These are phyloP conservation scores for Oryza nivara DNA, from an alignment of 176 grass and related monocot genomes.

Conservation along the genomic window DNA sequence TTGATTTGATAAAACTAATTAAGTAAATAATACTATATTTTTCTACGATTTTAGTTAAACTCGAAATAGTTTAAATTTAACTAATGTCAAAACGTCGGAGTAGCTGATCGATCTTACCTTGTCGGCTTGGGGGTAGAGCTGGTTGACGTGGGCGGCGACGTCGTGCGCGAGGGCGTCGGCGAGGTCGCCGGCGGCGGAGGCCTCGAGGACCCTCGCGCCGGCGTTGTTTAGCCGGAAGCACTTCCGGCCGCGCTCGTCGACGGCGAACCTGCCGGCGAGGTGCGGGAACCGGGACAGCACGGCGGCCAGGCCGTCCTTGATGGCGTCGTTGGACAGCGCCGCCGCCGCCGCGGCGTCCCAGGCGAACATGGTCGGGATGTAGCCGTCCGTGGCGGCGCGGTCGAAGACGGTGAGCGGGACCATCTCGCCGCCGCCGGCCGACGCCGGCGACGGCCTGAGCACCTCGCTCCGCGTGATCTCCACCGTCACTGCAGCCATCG, in stretches of 20 bases:
- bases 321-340: conserved; percentile 20
- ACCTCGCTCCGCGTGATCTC: not conserved
- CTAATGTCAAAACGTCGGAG: too few species aligned
- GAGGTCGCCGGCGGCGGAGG: conserved; percentile 1
- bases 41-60: too few species aligned
- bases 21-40: too few species aligned
- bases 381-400: conserved; percentile 35
- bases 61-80: too few species aligned
- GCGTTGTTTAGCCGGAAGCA: conserved; percentile 27
- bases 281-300: conserved; percentile 36
- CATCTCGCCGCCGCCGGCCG: not conserved
- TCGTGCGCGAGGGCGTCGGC: conserved; percentile 26
- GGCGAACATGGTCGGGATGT: conserved; percentile 42
- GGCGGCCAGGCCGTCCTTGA: conserved; percentile 23
- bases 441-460: not conserved
- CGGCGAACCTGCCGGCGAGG: conserved; percentile 27
- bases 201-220: conserved; percentile 41
- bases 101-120: not conserved
- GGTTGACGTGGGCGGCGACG: conserved; percentile 10
- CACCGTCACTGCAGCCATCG: not conserved
- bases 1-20: too few species aligned
- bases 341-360: conserved; percentile 9
- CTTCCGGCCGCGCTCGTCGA: not conserved
- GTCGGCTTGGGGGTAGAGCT: conserved; percentile 22
- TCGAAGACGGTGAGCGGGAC: conserved; percentile 49